phyloP scores from a whole-genome alignment of 495 filamentous ascomycete species.

The Penicillium paradoxum region DNA sequence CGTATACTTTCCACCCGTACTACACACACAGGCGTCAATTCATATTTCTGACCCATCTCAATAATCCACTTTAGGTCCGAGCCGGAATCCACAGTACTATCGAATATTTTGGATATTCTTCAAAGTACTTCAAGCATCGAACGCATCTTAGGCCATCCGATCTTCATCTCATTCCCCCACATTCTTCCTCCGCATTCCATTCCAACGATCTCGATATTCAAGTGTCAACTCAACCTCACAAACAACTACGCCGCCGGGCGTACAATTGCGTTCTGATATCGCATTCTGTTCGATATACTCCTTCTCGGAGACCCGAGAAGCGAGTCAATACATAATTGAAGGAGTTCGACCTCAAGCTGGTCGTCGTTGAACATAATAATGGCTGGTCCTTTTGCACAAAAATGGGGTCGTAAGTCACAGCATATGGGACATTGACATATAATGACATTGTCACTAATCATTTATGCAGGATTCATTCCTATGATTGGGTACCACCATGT shows the following conservation, averaged over 20 bases:
- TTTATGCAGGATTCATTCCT: slow-evolving; percentile 69
- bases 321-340: slow-evolving; percentile 28
- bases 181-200: slow-evolving; percentile 35
- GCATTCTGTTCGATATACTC: slow-evolving; percentile 21
- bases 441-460: slow-evolving; percentile 8
- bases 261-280: slow-evolving; percentile 4
- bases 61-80: slow-evolving; percentile 23
- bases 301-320: slow-evolving; percentile 49
- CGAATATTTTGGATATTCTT: slow-evolving; percentile 4
- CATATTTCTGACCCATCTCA: slow-evolving; percentile 20
- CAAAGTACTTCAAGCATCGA: not conserved
- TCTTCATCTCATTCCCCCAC: slow-evolving; percentile 16
- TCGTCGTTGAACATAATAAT: slow-evolving; percentile 26
- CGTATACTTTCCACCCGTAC: slow-evolving; percentile 16
- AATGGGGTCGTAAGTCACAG: slow-evolving; percentile 31
- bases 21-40: slow-evolving; percentile 10
- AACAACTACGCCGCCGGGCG: slow-evolving; percentile 1
- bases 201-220: slow-evolving; percentile 14
- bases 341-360: slow-evolving; percentile 10
- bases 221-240: not conserved
- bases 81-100: slow-evolving; percentile 10
- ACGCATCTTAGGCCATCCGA: slow-evolving; percentile 6
- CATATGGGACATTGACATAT: not conserved
- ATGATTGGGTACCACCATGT: slow-evolving; percentile 99
- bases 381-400: slow-evolving; percentile 23